Percentiles rank a stretch among this genome's conserved stretches.
Evolutionary conservation across 2,329 filamentous ascomycete species (phyloP).

Genomic region (Botrytis aclada): DNA sequence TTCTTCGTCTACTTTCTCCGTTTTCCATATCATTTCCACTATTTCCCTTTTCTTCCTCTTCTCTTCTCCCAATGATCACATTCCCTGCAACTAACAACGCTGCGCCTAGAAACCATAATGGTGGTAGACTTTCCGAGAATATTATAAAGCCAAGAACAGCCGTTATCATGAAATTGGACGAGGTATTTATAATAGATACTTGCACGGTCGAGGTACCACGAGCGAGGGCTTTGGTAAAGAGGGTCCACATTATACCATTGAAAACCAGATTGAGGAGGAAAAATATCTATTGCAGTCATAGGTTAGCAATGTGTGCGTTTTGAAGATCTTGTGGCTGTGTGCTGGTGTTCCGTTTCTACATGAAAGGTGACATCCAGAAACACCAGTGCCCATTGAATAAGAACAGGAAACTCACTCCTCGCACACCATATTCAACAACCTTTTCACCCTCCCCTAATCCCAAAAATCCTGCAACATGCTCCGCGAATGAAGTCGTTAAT

Average conservation of each 20-base stretch:
- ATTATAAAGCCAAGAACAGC: conserved; percentile 67
- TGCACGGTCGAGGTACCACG: conserved; percentile 72
- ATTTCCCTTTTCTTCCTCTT: conserved; percentile 45
- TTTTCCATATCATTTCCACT: conserved; percentile 21
- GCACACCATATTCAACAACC: conserved; percentile 48
- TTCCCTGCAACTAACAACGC: conserved; percentile 70
- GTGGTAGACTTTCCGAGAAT: conserved; percentile 68
- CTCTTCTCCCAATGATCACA: conserved; percentile 71
- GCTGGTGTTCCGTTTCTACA: not conserved
- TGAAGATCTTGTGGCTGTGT: not conserved
- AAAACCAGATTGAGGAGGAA: conserved; percentile 30
- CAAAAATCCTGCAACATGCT: conserved; percentile 44
- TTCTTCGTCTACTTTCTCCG: conserved; percentile 20
- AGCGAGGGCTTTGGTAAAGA: conserved; percentile 77
- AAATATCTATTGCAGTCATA: not conserved
- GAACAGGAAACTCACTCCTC: conserved; percentile 44
- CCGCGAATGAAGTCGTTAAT: conserved; percentile 52
- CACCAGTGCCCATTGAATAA: not conserved
- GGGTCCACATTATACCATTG: conserved; percentile 65
- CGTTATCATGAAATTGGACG: conserved; percentile 76
- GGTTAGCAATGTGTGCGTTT: not conserved
- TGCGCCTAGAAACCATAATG: conserved; percentile 75
- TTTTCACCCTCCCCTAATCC: conserved; percentile 45
- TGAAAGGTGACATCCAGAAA: not conserved
- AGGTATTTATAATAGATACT: conserved; percentile 79